Evolutionary conservation across 805 yeast species (phyloP), one percentile per base, ranked within the genome.

Genomic region (Yueomyces sinensis): DNA sequence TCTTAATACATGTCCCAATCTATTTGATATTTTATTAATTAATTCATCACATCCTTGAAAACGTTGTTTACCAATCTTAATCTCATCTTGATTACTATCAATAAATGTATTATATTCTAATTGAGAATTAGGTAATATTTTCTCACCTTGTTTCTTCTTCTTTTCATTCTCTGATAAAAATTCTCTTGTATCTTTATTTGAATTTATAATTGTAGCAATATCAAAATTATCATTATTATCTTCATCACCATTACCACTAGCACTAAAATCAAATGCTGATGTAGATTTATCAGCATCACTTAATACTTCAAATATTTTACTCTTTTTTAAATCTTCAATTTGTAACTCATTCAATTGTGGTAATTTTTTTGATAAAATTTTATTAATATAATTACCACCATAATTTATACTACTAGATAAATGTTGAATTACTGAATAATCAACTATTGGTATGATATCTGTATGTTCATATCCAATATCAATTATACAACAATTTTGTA

Each of bases 51-150:
- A 63, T 1, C 96, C 97, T 52, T 72, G 77, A 57, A 89, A 89
- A 46, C 97, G 67, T 60, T 86, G 94, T 40, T 76, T 81, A 3
- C 97, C 97, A n/a, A 89, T 74, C 6, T 62, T 62, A n/a, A 81
- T 52, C 36, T 61, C 60, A 32, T 68, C 61, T 4, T 82, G 80
- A 4, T 56, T 48, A 9, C 67, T 56, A 56, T 82, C 94, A 22
- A 63, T 52, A 50, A 87, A 89, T 5, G 65, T 53, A 54, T 86
- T 87, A n/a, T 61, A 67, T 46, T 81, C 89, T 38, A 77, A 54
- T 49, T 83, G 89, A 27, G 70, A 63, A 58, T 89, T 87, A 24
- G 70, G 64, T 1, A 48, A 42, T 32, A 41, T 43, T 22, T 49
- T 59, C 54, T 41, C 52, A 39, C 34, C 59, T 41, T 38, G 52